These are phyloP conservation scores for Termitomyces sp. DNA, from an alignment of 768 basidiomycete species.

Conservation along the genomic window DNA sequence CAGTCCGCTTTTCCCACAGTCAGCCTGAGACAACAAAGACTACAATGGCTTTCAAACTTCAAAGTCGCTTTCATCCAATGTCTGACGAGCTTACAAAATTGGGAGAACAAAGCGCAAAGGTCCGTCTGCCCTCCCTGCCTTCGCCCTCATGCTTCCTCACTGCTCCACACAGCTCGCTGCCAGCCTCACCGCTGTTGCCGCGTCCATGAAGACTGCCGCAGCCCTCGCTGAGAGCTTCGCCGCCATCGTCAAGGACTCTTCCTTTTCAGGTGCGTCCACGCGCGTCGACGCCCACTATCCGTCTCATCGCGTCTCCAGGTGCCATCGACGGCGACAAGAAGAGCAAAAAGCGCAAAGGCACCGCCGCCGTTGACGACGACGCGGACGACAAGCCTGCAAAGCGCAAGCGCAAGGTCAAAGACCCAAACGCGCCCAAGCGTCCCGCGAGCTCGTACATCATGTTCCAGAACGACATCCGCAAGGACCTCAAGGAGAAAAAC, in stretches of 20 bases:
- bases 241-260: conserved; percentile 33
- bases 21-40: conserved; percentile 17
- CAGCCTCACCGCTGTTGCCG: conserved; percentile 51
- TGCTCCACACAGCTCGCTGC: conserved; percentile 41
- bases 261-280: conserved; percentile 5
- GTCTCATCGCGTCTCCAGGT: conserved; percentile 11
- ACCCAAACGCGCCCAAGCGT: conserved; percentile 92
- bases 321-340: conserved; percentile 17
- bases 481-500: conserved; percentile 58
- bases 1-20: conserved; percentile 32
- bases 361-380: conserved; percentile 33
- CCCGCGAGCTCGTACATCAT: conserved; percentile 90
- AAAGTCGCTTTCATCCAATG: conserved; percentile 16
- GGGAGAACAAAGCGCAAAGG: conserved; percentile 29
- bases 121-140: conserved; percentile 11
- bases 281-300: conserved; percentile 8
- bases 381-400: conserved; percentile 38
- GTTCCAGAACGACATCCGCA: conserved; percentile 89
- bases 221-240: conserved; percentile 56
- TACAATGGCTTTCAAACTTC: conserved; percentile 7
- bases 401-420: conserved; percentile 69
- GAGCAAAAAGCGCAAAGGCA: conserved; percentile 50
- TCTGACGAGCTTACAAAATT: conserved; percentile 22
- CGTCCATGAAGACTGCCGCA: conserved; percentile 59
- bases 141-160: conserved; percentile 9